These are phyloP conservation scores for Adiantum capillusveneris DNA, from an alignment of 75 land plant species.

Conservation along the genomic window DNA sequence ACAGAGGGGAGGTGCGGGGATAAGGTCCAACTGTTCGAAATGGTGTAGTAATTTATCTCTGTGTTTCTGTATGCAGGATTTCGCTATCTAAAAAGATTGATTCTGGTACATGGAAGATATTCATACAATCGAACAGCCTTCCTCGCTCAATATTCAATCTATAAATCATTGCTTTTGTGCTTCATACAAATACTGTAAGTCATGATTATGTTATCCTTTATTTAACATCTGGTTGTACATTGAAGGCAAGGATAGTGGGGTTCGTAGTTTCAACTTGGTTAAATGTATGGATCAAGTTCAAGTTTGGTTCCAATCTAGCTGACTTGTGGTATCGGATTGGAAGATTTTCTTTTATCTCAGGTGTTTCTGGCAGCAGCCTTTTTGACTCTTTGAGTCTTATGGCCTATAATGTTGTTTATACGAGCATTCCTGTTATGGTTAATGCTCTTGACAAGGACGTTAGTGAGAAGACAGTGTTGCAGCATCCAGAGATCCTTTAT, in stretches of 20 bases:
- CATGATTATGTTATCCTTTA: neutral
- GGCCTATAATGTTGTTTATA: constrained; percentile 98
- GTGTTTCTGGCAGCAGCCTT: constrained; percentile 93
- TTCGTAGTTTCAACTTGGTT: too few relatives aligned
- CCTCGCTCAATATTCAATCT: constrained; percentile 97
- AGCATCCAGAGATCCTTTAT: constrained; percentile 87
- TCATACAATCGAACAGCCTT: constrained; percentile 97
- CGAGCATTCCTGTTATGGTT: constrained; percentile 85
- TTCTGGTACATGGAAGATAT: constrained; percentile 95
- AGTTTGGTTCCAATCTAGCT: neutral
- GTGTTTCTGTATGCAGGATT: constrained; percentile 47
- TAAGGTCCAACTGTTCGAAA: too few relatives aligned
- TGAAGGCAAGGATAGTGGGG: too few relatives aligned
- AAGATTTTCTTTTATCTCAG: constrained; percentile 96
- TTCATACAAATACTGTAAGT: constrained; percentile 95
- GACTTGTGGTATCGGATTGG: neutral
- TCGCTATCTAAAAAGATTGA: constrained; percentile 82
- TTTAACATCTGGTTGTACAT: neutral
- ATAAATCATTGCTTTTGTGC: constrained; percentile 85
- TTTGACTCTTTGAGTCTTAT: constrained; percentile 95
- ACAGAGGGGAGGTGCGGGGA: too few relatives aligned
- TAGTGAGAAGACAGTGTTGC: constrained; percentile 74
- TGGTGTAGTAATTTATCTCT: too few relatives aligned
- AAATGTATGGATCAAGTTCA: too few relatives aligned
- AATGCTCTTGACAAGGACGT: constrained; percentile 92